Evolutionary conservation across 441 rosid species (phyloP).

Genomic region (Syzygium syzygioides): DNA sequence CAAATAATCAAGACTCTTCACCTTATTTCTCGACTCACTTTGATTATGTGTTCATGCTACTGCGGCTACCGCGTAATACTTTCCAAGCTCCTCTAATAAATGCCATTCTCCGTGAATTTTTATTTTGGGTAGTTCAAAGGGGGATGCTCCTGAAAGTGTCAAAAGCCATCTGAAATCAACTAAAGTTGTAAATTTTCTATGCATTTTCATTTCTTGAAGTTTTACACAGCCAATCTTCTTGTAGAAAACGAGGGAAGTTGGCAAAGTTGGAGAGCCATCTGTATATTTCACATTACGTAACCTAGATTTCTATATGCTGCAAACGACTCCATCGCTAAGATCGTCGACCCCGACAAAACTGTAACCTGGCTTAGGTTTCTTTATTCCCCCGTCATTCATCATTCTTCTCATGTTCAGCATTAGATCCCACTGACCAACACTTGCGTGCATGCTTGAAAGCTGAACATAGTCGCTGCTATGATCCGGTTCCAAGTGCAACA

Average conservation of each 20-base stretch:
- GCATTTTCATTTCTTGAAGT: neutral
- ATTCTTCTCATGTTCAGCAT: conserved; percentile 12
- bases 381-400: conserved; percentile 14
- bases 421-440: conserved; percentile 21
- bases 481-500: conserved; percentile 15
- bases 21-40: neutral
- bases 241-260: neutral
- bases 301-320: neutral
- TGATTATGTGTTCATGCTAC: neutral
- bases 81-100: neutral
- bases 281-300: neutral
- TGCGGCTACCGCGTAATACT: neutral
- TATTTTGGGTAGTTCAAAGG: neutral
- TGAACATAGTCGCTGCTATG: conserved; percentile 24
- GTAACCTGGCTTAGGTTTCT: conserved; percentile 29
- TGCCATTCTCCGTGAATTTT: neutral
- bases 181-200: neutral
- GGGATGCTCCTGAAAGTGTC: neutral
- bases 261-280: neutral
- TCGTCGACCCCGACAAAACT: conserved; percentile 6
- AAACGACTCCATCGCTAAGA: neutral
- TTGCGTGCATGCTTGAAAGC: conserved; percentile 22
- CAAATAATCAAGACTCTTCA: neutral
- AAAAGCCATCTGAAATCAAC: neutral
- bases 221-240: neutral